Base-by-base conservation (phyloP, 164 flowering plant genomes). In the Saururus chinensis region DNA sequence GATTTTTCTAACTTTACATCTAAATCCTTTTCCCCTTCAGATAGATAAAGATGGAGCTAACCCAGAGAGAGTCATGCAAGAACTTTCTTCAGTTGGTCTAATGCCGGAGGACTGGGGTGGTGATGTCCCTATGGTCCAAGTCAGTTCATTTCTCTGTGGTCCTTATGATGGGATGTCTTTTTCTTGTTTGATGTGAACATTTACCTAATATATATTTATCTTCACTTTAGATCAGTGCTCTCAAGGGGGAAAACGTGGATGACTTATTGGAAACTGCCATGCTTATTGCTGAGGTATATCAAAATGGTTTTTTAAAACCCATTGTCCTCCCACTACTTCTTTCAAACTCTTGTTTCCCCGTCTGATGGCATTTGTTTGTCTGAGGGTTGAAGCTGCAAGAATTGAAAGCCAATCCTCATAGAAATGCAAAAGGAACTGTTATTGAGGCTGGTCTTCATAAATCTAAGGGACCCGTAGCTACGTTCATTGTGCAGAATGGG, bases 91-190 rank as follows among this genome's bases (percentile, higher is more conserved):
- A 37, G 66, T 81, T 82, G 98, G 98, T 57, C 74, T 89, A 62
- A 86, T 89, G 95, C 89, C 98, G 24, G 98, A 89, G 81, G 95
- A 80, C 25, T 92, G 96, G 96, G 98, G 98, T 69, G 96, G 98
- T 73, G 90, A 86, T 61, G 71, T 68, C 63, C 98, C 96, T 55
- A 81, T 89, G 89, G 82, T 92, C 79, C 89, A 79, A 91, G 98
- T 92, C 20, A 17, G 30, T 56, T 56, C 25, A 35, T 14, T 17
- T 23, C 26, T 62, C 53, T 40, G 8, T 2, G 16, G 17, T 30
- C 10, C 35, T 37, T 58, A 35, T 58, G 48, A 25, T 19, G 24
- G 17, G 16, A 35, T 58, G 60, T 35, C 16, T 24, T 9, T 10
- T 45, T 13, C 11, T 12, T 41, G 45, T 45, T 45, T 1, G 20